Base-by-base conservation (phyloP, 768 basidiomycete species). In the Omphalotus guepiniiformis region DNA sequence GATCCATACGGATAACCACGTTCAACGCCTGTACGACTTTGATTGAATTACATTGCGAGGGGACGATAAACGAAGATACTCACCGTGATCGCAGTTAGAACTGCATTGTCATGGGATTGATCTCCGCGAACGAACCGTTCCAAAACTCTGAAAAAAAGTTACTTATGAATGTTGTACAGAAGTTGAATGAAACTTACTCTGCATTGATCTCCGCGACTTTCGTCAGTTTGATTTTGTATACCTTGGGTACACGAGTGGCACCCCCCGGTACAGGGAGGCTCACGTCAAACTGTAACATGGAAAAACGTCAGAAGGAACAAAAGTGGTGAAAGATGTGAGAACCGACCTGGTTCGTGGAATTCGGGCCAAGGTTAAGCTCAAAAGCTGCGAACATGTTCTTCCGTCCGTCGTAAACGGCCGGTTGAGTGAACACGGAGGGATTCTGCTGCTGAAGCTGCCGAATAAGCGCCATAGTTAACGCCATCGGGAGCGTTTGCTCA, bases 371-470 rank as follows among this genome's bases (percentile, higher is more conserved):
- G 0, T 82, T 78, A 7, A 90, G 69, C 48, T 76, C 28, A 12
- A 19, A 18, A 3, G 37, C 9, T 6, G 13, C n/a, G 38, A 47
- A 49, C 45, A 80, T 61, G 52, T 90, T 91, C 63, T 89, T 91
- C 34, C 85, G 73, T 0, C 88, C 88, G 49, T 91, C 89, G 50
- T 89, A 91, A 2, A 79, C 88, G 15, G 74, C 83, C 12, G 73
- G 78, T 8, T 85, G 87, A 2, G 78, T 86, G 58, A 92, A 92
- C 18, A 86, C 68, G n/a, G 75, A 64, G 0, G 79, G 80, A 1
- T 80, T 78, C 0, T 66, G 60, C 3, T 66, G 69, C 59, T 92
- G 90, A 12, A 92, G 61, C 13, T 68, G 68, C 12, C 73, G 71
- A 39, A 92, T 82, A 8, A 92, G 64, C 12, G 84, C 80, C 71